Conservation (phyloP, 192 early-diverging fungal species). For the Spizellomyces sp. region DNA sequence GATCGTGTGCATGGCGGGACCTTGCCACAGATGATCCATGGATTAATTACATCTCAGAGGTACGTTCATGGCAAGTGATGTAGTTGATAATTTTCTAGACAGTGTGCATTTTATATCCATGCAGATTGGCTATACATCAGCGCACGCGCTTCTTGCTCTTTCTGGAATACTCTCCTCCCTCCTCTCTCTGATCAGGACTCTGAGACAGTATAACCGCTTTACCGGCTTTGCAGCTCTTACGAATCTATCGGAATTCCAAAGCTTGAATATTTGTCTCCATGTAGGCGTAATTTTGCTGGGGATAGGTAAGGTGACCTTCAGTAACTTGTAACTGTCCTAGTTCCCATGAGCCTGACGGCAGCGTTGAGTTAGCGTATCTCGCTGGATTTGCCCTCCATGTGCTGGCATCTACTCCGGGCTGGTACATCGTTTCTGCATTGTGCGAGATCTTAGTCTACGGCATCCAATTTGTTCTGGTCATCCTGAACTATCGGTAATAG, state of each 20-base stretch:
- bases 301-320: not conserved
- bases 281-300: not conserved
- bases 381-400: not conserved
- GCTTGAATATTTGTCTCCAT: not conserved
- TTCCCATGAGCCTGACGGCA: too few relatives aligned
- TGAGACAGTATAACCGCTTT: conserved; percentile 1
- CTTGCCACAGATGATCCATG: not conserved
- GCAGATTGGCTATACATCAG: conserved; percentile 9
- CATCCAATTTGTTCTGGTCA: not conserved
- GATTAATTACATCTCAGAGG: conserved; percentile 5
- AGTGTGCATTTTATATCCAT: not conserved
- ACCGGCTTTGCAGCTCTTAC: not conserved
- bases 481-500: too few relatives aligned
- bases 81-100: not conserved
- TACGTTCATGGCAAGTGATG: not conserved
- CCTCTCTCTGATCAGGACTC: not conserved
- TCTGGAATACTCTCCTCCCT: not conserved
- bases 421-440: conserved; percentile 2
- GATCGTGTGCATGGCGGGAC: not conserved
- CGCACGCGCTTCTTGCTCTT: conserved; percentile 1
- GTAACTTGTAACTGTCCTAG: too few relatives aligned
- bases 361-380: conserved; percentile 2
- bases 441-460: conserved; percentile 9
- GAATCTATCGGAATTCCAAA: not conserved
- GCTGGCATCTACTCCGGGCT: not conserved